Percentiles rank a stretch among this genome's conserved stretches.
phyloP scores from a whole-genome alignment of 2,329 filamentous ascomycete species.

The Venturiaceae sp. region DNA sequence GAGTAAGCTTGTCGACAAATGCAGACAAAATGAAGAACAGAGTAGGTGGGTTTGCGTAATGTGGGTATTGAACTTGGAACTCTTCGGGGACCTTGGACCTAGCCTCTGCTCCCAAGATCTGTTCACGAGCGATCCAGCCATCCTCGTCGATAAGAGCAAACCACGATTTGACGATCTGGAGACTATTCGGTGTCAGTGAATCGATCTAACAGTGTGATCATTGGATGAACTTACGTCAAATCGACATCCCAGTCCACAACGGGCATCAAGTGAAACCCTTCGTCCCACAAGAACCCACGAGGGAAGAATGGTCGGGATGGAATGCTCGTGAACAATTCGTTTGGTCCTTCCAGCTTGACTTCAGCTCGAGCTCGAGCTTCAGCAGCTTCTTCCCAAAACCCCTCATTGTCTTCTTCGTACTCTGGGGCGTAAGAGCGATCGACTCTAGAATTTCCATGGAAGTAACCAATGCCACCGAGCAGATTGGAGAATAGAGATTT shows the following conservation, averaged over 20 bases:
- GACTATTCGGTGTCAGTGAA: slow-evolving; percentile 15
- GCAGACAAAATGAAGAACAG: slow-evolving; percentile 77
- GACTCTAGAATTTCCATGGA: slow-evolving; percentile 74
- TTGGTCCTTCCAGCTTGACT: slow-evolving; percentile 65
- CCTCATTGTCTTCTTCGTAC: slow-evolving; percentile 86
- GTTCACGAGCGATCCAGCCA: slow-evolving; percentile 92
- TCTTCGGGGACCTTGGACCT: slow-evolving; percentile 82
- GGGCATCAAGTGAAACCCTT: slow-evolving; percentile 85
- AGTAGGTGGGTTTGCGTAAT: slow-evolving; percentile 93
- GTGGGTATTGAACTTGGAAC: slow-evolving; percentile 88
- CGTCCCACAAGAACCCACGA: slow-evolving; percentile 92
- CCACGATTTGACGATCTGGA: slow-evolving; percentile 86
- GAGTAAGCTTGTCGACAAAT: slow-evolving; percentile 64
- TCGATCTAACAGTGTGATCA: slow-evolving; percentile 16
- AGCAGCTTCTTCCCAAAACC: slow-evolving; percentile 86
- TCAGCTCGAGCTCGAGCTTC: slow-evolving; percentile 60
- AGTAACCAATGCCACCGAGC: slow-evolving; percentile 86
- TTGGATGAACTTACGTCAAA: slow-evolving; percentile 41
- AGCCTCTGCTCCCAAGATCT: slow-evolving; percentile 82
- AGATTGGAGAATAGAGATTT: slow-evolving; percentile 87
- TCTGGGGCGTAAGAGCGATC: slow-evolving; percentile 80
- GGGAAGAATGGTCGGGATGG: slow-evolving; percentile 92
- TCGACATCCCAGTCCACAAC: slow-evolving; percentile 90
- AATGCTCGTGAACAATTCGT: slow-evolving; percentile 78
- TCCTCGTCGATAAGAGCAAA: slow-evolving; percentile 89